Percentiles rank a stretch among this genome's conserved stretches.
Conservation (phyloP, 108 stramenopile species). For the Nitzschia sp. region DNA sequence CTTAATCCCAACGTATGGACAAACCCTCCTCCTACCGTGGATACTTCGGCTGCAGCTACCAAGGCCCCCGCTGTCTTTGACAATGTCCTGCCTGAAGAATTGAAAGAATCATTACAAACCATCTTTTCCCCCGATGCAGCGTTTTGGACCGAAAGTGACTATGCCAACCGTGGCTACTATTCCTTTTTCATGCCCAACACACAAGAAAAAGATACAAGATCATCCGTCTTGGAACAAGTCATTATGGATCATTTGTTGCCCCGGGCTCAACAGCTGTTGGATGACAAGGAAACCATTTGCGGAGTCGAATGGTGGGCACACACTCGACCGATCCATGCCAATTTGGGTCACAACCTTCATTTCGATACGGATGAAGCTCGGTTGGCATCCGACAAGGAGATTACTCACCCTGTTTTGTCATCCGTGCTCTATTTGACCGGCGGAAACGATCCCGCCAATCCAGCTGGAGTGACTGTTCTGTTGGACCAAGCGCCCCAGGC, state of each 20-base stretch:
- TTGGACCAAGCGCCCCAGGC: slow-evolving; percentile 80
- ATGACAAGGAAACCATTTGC: slow-evolving; percentile 46
- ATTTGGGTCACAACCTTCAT: slow-evolving; percentile 85
- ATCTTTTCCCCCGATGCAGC: slow-evolving; percentile 65
- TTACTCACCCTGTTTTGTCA: slow-evolving; percentile 80
- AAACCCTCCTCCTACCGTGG: slow-evolving; percentile 18
- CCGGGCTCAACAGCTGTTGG: slow-evolving; percentile 47
- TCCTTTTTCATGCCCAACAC: slow-evolving; percentile 67
- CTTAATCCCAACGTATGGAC: slow-evolving; percentile 82
- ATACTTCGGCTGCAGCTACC: background rate
- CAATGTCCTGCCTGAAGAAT: slow-evolving; percentile 49
- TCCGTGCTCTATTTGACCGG: slow-evolving; percentile 81
- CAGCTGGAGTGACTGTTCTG: slow-evolving; percentile 76
- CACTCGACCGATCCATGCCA: slow-evolving; percentile 71
- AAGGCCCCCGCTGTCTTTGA: slow-evolving; percentile 29
- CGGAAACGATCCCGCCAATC: slow-evolving; percentile 20
- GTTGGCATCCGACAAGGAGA: slow-evolving; percentile 47
- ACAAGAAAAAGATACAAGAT: slow-evolving; percentile 16
- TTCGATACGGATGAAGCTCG: slow-evolving; percentile 88
- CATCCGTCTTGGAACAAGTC: slow-evolving; percentile 66
- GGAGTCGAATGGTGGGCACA: slow-evolving; percentile 88
- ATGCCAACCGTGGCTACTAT: slow-evolving; percentile 74
- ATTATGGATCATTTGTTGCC: slow-evolving; percentile 69
- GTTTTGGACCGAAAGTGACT: slow-evolving; percentile 79
- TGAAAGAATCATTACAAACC: slow-evolving; percentile 56